These are phyloP conservation scores for Aspergillus affinis DNA, from an alignment of 495 filamentous ascomycete genomes.

Conservation along the genomic window DNA sequence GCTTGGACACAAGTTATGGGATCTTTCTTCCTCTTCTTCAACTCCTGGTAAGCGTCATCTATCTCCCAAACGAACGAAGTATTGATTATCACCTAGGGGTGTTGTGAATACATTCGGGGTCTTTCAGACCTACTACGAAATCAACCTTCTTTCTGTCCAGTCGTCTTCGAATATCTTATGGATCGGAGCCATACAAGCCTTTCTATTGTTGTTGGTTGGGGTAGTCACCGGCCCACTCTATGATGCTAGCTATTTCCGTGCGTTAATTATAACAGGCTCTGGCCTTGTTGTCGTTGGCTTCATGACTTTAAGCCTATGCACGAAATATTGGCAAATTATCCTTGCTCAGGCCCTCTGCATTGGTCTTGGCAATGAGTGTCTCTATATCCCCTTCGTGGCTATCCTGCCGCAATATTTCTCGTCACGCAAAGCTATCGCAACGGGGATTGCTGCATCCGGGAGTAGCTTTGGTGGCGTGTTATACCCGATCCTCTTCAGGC, in stretches of 20 bases:
- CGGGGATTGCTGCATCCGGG: constrained; percentile 5
- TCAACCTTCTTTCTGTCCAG: background rate
- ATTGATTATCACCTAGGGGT: background rate
- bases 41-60: background rate
- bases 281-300: constrained; percentile 17
- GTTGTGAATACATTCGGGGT: constrained; percentile 1
- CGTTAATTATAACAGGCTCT: constrained; percentile 3
- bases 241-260: constrained; percentile 7
- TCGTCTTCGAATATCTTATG: background rate
- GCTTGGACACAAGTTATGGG: background rate
- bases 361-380: constrained; percentile 23
- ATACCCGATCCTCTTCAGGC: constrained; percentile 51
- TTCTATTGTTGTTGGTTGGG: background rate
- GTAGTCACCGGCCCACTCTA: constrained; percentile 7
- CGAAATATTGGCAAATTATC: constrained; percentile 32
- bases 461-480: constrained; percentile 42
- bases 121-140: constrained; percentile 1
- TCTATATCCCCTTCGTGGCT: constrained; percentile 3
- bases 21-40: background rate
- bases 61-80: background rate
- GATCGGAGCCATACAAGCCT: background rate
- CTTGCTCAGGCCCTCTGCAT: constrained; percentile 30
- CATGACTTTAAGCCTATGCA: constrained; percentile 26
- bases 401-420: constrained; percentile 5
- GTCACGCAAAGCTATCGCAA: constrained; percentile 1